Conservation (phyloP, 1,139 yeast genomes). For the Blastobotrys buckinghamii region DNA sequence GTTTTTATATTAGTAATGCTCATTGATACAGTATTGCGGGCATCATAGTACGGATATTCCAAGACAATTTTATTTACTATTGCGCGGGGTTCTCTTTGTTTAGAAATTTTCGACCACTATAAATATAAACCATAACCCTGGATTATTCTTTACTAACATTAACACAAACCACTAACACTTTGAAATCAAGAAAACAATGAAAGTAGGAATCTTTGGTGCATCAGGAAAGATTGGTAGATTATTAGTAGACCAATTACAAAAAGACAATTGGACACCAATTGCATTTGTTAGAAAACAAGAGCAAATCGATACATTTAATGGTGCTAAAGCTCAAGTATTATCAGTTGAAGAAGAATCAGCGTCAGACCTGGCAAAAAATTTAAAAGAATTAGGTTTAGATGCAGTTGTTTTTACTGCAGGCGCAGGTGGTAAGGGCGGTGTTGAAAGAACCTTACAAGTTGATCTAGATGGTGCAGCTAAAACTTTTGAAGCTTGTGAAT, state of each 20-base stretch:
- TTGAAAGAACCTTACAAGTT: constrained; percentile 44
- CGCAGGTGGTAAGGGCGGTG: constrained; percentile 49
- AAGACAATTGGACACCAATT: constrained; percentile 33
- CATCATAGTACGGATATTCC: too few relatives aligned
- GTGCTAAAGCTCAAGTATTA: constrained; percentile 37
- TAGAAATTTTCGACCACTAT: too few relatives aligned
- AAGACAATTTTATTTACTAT: too few relatives aligned
- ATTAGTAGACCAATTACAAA: constrained; percentile 33
- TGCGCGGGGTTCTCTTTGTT: too few relatives aligned
- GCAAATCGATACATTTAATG: constrained; percentile 40
- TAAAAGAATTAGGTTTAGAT: constrained; percentile 42
- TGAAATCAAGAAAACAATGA: neutral
- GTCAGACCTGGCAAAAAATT: constrained; percentile 36
- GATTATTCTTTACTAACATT: neutral
- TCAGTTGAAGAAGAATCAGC: constrained; percentile 36
- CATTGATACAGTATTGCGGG: too few relatives aligned
- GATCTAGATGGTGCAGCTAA: constrained; percentile 62
- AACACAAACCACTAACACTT: neutral
- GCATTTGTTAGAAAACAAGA: constrained; percentile 48
- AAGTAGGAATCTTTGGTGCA: constrained; percentile 51
- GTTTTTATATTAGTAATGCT: too few relatives aligned
- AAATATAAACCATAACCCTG: neutral
- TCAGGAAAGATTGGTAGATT: constrained; percentile 54
- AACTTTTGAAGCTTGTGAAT: constrained; percentile 49
- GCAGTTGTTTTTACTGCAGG: constrained; percentile 62